These are phyloP conservation scores for Fusarium pseudocircinatum DNA, from an alignment of 2,329 filamentous ascomycete genomes.

Conservation along the genomic window DNA sequence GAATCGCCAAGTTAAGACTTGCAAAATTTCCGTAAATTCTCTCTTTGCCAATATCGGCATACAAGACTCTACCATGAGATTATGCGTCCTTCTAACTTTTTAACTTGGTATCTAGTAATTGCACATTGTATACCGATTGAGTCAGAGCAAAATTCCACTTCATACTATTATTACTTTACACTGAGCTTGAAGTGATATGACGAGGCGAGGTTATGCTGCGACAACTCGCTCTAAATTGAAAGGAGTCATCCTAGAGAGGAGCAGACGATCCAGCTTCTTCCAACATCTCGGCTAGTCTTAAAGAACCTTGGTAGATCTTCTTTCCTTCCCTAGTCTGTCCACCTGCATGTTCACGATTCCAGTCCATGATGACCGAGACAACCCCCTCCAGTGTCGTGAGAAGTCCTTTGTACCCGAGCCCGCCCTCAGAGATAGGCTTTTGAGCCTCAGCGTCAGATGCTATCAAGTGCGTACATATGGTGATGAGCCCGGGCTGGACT, in stretches of 20 bases:
- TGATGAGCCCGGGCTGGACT: background rate
- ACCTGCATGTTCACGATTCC: background rate
- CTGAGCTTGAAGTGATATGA: background rate
- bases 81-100: background rate
- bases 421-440: background rate
- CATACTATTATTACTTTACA: too few species aligned
- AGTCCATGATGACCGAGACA: background rate
- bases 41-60: too few species aligned
- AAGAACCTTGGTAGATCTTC: background rate
- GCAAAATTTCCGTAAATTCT: background rate
- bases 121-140: background rate
- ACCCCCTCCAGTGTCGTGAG: background rate
- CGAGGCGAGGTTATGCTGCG: background rate
- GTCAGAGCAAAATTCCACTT: background rate
- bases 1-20: background rate
- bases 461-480: constrained; percentile 5
- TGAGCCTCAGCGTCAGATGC: background rate
- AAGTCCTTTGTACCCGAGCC: background rate
- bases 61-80: background rate
- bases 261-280: background rate
- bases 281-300: background rate
- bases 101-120: background rate
- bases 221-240: background rate
- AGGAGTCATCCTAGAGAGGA: background rate
- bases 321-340: background rate